Conservation (phyloP, 2,329 filamentous ascomycete species). For the Neurospora sp. region DNA sequence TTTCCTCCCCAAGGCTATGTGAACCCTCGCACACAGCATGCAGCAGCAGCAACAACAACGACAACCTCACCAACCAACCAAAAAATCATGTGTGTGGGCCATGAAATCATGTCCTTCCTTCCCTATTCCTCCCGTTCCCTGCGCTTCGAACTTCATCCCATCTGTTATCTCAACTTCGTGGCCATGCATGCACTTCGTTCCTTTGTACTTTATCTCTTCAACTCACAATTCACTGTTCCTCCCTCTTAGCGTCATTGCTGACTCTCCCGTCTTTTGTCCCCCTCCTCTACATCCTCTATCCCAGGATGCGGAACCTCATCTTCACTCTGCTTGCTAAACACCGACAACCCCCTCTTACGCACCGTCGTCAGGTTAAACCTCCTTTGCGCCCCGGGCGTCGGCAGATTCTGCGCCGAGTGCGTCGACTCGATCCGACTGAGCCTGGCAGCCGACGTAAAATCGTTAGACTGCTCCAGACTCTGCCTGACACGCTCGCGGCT, state of each 20-base stretch:
- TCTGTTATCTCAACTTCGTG: not conserved
- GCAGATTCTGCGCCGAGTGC: constrained; percentile 32
- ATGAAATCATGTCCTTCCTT: not conserved
- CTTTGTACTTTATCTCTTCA: not conserved
- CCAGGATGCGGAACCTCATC: constrained; percentile 5
- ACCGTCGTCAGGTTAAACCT: constrained; percentile 20
- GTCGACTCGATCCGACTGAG: constrained; percentile 74
- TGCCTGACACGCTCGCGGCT: constrained; percentile 42
- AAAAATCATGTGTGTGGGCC: not conserved
- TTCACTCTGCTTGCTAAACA: constrained; percentile 22
- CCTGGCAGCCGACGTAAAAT: constrained; percentile 85
- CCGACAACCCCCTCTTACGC: constrained; percentile 19
- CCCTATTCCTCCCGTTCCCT: not conserved
- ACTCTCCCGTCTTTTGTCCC: not conserved
- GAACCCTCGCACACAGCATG: not conserved
- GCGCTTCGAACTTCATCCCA: not conserved
- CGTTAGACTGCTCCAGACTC: constrained; percentile 78
- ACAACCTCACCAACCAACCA: not conserved
- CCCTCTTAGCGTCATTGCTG: not conserved
- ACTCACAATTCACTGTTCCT: not conserved
- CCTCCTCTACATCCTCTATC: not conserved
- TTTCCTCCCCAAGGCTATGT: not conserved
- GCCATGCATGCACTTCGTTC: not conserved
- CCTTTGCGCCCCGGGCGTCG: constrained; percentile 12
- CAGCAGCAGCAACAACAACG: not conserved